Conservation (phyloP, 2,329 filamentous ascomycete species). For the Fusarium aywerte region DNA sequence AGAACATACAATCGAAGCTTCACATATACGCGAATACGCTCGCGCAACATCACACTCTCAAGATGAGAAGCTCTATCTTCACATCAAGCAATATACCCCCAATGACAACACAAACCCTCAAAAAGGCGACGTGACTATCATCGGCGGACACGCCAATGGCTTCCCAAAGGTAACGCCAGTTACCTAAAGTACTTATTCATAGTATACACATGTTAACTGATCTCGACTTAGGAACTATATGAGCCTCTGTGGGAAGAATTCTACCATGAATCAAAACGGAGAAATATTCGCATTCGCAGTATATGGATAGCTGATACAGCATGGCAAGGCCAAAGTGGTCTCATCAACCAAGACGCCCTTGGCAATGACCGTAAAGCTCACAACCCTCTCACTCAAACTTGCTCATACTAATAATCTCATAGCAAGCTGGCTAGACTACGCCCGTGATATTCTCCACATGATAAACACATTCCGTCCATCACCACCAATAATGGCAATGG, state of each 20-base stretch:
- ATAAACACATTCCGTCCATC: slow-evolving; percentile 85
- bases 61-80: slow-evolving; percentile 77
- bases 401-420: slow-evolving; percentile 6
- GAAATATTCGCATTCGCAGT: slow-evolving; percentile 76
- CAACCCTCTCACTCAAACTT: neutral
- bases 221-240: slow-evolving; percentile 76
- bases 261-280: slow-evolving; percentile 63
- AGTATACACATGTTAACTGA: neutral
- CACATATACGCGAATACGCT: slow-evolving; percentile 86
- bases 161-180: slow-evolving; percentile 78
- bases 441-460: slow-evolving; percentile 85
- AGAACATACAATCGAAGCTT: slow-evolving; percentile 77
- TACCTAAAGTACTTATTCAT: neutral
- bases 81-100: slow-evolving; percentile 90
- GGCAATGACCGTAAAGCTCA: slow-evolving; percentile 81
- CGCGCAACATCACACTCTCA: slow-evolving; percentile 76
- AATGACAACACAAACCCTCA: slow-evolving; percentile 73
- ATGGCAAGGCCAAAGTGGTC: slow-evolving; percentile 81
- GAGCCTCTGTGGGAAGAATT: slow-evolving; percentile 93
- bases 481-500: slow-evolving; percentile 83
- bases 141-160: slow-evolving; percentile 89
- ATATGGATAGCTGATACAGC: slow-evolving; percentile 95
- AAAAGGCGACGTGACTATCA: slow-evolving; percentile 83
- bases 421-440: slow-evolving; percentile 81
- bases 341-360: slow-evolving; percentile 78